phyloP scores from a whole-genome alignment of 2,329 filamentous ascomycete genomes.

The Fusarium sp. region DNA sequence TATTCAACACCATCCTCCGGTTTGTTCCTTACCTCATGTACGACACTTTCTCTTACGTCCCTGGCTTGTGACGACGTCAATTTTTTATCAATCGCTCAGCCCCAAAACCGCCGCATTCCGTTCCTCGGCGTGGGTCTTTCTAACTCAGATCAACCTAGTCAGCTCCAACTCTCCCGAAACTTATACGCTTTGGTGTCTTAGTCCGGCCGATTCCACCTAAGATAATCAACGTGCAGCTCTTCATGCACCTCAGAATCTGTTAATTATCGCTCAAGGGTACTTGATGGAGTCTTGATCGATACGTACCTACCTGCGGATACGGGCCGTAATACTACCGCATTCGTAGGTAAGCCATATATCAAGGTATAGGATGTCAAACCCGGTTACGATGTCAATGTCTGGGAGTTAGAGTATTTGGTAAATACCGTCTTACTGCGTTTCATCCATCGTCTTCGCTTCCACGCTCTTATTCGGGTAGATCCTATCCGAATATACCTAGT shows the following conservation, averaged over 20 bases:
- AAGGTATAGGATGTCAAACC: background rate
- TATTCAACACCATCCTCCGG: constrained; percentile 23
- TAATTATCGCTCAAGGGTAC: constrained; percentile 24
- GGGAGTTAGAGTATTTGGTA: background rate
- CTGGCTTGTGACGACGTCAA: constrained; percentile 34
- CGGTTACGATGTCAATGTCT: background rate
- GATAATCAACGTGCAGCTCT: constrained; percentile 47
- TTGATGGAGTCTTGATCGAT: constrained; percentile 3
- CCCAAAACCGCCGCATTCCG: constrained; percentile 34
- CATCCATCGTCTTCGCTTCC: constrained; percentile 7
- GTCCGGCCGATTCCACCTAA: constrained; percentile 34
- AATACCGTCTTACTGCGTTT: background rate
- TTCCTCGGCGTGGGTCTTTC: constrained; percentile 44
- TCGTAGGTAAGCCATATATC: background rate
- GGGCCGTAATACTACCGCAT: background rate
- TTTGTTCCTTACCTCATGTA: constrained; percentile 37
- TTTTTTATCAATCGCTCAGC: constrained; percentile 27
- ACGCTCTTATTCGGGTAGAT: constrained; percentile 31
- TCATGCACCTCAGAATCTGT: constrained; percentile 38
- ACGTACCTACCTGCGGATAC: constrained; percentile 4
- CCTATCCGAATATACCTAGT: constrained; percentile 8
- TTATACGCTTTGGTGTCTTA: constrained; percentile 30
- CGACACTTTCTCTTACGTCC: constrained; percentile 17
- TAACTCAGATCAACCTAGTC: constrained; percentile 43
- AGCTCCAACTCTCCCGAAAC: constrained; percentile 24